Conservation (phyloP, 306 rosid genomes). For the Cucumis cinereus region DNA sequence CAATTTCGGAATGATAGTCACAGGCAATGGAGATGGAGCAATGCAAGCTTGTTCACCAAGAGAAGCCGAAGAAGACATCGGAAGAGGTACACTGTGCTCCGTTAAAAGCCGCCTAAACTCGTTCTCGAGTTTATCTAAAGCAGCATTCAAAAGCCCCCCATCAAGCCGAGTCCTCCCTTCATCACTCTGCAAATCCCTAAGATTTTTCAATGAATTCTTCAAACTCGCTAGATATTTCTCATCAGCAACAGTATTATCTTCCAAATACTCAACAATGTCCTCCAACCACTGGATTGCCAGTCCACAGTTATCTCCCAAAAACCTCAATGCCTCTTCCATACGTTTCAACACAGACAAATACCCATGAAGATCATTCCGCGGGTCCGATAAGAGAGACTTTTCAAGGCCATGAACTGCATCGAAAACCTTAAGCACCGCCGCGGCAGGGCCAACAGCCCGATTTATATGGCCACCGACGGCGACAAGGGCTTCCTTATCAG, state of each 20-base stretch:
- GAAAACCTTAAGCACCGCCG: conserved; percentile 93
- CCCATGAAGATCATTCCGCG: conserved; percentile 67
- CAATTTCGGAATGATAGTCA: conserved; percentile 61
- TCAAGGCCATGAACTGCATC: conserved; percentile 99
- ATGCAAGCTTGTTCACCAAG: conserved; percentile 69
- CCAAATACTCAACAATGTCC: conserved; percentile 94
- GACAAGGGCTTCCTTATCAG: conserved; percentile 71
- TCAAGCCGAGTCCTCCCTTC: conserved; percentile 47
- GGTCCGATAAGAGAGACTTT: conserved; percentile 72
- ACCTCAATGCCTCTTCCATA: conserved; percentile 81
- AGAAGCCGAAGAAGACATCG: conserved; percentile 34
- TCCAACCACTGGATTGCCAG: conserved; percentile 96
- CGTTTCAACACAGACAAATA: conserved; percentile 84
- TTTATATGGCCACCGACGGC: conserved; percentile 94
- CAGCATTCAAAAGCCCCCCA: conserved; percentile 88
- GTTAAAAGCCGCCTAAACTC: conserved; percentile 67
- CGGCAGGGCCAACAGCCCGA: conserved; percentile 94
- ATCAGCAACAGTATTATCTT: conserved; percentile 74
- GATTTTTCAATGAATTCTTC: conserved; percentile 62
- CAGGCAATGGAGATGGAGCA: conserved; percentile 92
- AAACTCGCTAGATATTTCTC: conserved; percentile 41
- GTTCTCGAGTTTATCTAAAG: conserved; percentile 65
- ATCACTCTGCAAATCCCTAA: conserved; percentile 49
- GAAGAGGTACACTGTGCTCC: conserved; percentile 78
- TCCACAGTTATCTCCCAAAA: conserved; percentile 79